Base-by-base conservation (phyloP, 164 flowering plant species). In the Protea cynaroides region DNA sequence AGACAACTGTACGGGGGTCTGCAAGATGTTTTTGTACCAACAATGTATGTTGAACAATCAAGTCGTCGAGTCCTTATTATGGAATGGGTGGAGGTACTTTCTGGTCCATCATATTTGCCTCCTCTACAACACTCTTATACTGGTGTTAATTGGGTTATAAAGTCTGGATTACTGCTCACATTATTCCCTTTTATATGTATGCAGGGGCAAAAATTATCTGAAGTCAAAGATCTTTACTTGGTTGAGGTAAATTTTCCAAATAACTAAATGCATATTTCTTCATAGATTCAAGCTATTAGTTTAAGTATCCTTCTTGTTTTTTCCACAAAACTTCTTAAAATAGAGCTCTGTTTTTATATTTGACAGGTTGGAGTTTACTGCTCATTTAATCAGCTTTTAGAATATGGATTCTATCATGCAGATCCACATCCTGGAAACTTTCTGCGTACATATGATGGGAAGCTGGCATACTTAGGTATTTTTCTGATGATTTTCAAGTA, bases 341-440 rank as follows among this genome's bases (percentile, higher is more conserved):
- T 6, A 52, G 36, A 15, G 21, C 0, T 59, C 51, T 63, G 4
- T 59, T 69, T 61, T 79, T 65, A 51, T 66, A 53, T 43, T 72
- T 58, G 55, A 62, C 75, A 93, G 98, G 94, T 87, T 43, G 99
- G 99, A 66, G 97, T 91, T 23, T 88, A 91, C 76, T 89, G 97
- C 72, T 94, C 99, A 59, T 85, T 94, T 67, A 86, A 86, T 78
- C 99, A 94, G 81, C 97, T 94, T 71, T 80, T 94, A 69, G 99
- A 94, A 69, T 75, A 72, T 78, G 99, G 99, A 7, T 94, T 94
- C 79, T 94, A 91, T 76, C 99, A 94, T 78, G 97, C 99, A 64
- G 99, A 94, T 82, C 99, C 99, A 24, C 99, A 91, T 72, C 99
- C 99, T 69, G 97, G 99, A 75, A 94, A 94, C 71, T 87, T 94